Conservation (phyloP, 2,329 filamentous ascomycete species). For the Ascochyta lentis region DNA sequence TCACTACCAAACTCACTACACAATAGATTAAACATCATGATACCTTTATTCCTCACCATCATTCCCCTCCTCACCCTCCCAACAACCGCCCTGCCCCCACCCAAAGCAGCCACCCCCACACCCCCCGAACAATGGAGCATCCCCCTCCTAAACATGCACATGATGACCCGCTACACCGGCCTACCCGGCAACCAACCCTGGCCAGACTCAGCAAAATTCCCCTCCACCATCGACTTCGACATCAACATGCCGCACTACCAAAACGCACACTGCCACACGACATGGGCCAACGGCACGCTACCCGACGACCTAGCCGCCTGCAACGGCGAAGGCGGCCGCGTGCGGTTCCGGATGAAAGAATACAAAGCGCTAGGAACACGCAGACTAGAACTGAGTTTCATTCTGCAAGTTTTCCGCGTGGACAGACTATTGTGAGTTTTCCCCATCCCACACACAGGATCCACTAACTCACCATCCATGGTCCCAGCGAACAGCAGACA, state of each 20-base stretch:
- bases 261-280: slow-evolving; percentile 16
- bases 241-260: slow-evolving; percentile 18
- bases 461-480: no score
- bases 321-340: neutral
- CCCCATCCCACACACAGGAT: no score
- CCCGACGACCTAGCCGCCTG: slow-evolving; percentile 2
- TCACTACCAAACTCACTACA: neutral
- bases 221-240: slow-evolving; percentile 33
- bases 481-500: neutral
- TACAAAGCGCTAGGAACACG: neutral
- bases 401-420: neutral
- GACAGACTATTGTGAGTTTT: neutral
- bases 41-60: neutral
- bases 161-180: slow-evolving; percentile 34
- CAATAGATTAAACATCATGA: neutral
- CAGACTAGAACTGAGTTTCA: slow-evolving; percentile 7
- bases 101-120: neutral
- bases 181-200: slow-evolving; percentile 27
- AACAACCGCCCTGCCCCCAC: neutral
- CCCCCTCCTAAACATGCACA: slow-evolving; percentile 33
- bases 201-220: slow-evolving; percentile 27
- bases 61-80: neutral
- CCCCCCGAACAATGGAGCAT: slow-evolving; percentile 27
- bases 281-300: slow-evolving; percentile 23
- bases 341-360: slow-evolving; percentile 17